Conservation (phyloP, 305 asterid genomes). For the Fraxinus nigra region DNA sequence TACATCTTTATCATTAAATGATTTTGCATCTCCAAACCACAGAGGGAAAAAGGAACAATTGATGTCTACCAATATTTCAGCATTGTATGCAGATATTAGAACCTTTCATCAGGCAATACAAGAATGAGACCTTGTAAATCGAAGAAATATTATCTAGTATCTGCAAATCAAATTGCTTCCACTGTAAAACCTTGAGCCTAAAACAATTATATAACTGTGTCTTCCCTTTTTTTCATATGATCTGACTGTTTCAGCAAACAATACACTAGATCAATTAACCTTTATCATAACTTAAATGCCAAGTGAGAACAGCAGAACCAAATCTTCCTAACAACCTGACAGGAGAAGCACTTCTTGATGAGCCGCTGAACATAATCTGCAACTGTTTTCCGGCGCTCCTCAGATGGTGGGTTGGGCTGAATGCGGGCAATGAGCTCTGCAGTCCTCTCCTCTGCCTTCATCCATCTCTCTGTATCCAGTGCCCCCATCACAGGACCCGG, state of each 20-base stretch:
- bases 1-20: background rate
- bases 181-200: background rate
- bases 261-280: background rate
- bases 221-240: background rate
- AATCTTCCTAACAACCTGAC: constrained; percentile 64
- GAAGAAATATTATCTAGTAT: background rate
- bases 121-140: background rate
- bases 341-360: constrained; percentile 79
- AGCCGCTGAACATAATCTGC: constrained; percentile 85
- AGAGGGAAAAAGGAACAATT: background rate
- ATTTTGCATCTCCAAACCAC: background rate
- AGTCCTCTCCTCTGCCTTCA: constrained; percentile 84
- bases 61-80: background rate
- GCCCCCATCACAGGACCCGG: constrained; percentile 57
- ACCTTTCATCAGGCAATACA: background rate
- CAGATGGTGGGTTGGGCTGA: constrained; percentile 83
- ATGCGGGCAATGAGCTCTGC: constrained; percentile 88
- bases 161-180: background rate
- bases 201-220: background rate
- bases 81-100: background rate
- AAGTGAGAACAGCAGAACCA: constrained; percentile 7
- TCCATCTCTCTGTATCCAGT: constrained; percentile 73
- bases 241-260: background rate
- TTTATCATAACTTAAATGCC: constrained; percentile 7
- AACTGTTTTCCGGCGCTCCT: constrained; percentile 84